Conservation (phyloP, 108 stramenopile genomes). For the Fragilaria crotonensis region DNA sequence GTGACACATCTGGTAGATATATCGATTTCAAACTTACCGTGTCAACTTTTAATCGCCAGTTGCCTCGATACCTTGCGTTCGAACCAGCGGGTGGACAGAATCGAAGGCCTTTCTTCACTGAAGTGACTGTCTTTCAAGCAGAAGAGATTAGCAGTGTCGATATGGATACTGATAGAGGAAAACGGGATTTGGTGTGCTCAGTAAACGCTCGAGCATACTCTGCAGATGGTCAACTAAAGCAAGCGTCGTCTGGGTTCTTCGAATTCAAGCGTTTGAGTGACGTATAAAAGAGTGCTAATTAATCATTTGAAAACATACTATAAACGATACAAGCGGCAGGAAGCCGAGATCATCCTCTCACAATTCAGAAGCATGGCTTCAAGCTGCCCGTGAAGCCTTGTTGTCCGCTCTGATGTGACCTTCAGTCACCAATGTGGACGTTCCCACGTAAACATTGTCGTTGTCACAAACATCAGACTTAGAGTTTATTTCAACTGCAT, state of each 20-base stretch:
- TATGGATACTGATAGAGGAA: conserved; percentile 1
- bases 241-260: conserved; percentile 42
- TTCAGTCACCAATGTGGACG: too few species aligned
- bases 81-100: conserved; percentile 6
- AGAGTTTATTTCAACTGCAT: too few species aligned
- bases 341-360: too few species aligned
- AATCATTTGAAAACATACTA: too few species aligned
- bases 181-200: conserved; percentile 25
- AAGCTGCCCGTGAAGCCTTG: too few species aligned
- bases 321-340: too few species aligned
- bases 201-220: conserved; percentile 37
- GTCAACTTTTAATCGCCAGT: conserved; percentile 1
- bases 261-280: too few species aligned
- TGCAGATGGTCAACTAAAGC: conserved; percentile 33
- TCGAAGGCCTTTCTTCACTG: conserved; percentile 36
- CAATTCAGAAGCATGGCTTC: too few species aligned
- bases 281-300: too few species aligned
- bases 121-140: conserved; percentile 34
- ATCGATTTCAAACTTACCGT: neutral
- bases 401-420: too few species aligned
- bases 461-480: too few species aligned
- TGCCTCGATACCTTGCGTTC: conserved; percentile 38
- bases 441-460: too few species aligned
- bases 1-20: neutral
- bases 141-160: neutral